Evolutionary conservation across 2,329 filamentous ascomycete species (phyloP).

Genomic region (Dothideomycetidae sp.): DNA sequence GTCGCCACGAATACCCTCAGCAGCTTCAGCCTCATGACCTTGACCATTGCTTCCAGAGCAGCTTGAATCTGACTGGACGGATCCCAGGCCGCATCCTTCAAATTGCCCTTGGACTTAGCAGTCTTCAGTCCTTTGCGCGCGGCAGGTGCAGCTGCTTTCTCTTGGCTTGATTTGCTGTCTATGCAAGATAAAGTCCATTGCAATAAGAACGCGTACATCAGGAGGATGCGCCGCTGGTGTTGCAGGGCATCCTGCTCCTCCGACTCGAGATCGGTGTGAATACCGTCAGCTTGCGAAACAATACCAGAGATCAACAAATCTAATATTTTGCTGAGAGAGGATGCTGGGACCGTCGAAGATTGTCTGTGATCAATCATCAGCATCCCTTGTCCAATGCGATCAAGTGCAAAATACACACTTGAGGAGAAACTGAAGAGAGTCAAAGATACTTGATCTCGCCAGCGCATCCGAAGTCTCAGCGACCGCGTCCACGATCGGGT

Average conservation of each 20-base stretch:
- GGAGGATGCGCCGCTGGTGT: constrained; percentile 80
- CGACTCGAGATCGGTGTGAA: constrained; percentile 73
- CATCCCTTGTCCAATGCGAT: constrained; percentile 21
- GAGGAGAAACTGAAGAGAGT: constrained; percentile 87
- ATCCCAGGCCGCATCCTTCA: constrained; percentile 72
- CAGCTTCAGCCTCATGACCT: constrained; percentile 83
- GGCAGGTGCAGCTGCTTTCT: constrained; percentile 64
- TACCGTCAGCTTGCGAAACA: constrained; percentile 62
- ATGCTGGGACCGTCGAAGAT: constrained; percentile 61
- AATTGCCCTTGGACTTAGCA: constrained; percentile 51
- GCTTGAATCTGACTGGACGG: constrained; percentile 74
- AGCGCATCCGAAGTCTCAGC: constrained; percentile 86
- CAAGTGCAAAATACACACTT: constrained; percentile 69
- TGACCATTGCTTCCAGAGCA: constrained; percentile 88
- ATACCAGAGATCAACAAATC: constrained; percentile 67
- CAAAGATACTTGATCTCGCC: constrained; percentile 62
- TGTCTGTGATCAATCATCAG: too few relatives aligned
- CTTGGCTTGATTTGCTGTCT: constrained; percentile 70
- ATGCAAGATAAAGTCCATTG: constrained; percentile 95
- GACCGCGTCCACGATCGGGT: constrained; percentile 83
- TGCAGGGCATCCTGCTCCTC: constrained; percentile 72
- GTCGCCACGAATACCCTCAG: constrained; percentile 90
- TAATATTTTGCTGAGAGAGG: constrained; percentile 81
- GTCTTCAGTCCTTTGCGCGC: constrained; percentile 60
- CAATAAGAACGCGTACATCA: constrained; percentile 85